These are phyloP conservation scores for Trichoderma pleuroti DNA, from an alignment of 2,329 filamentous ascomycete species.

Conservation along the genomic window DNA sequence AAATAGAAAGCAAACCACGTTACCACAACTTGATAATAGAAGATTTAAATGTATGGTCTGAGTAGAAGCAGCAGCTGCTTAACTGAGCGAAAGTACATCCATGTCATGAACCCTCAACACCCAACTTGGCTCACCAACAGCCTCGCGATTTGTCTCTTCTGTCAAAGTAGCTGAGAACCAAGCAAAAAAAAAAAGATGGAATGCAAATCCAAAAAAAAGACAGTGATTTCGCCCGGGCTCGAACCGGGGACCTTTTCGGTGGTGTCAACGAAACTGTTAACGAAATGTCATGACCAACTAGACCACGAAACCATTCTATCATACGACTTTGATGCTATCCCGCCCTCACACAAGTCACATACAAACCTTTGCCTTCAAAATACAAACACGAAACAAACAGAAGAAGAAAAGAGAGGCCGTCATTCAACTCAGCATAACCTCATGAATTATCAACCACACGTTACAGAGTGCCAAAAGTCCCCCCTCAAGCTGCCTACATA, in stretches of 20 bases:
- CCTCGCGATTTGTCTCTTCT: neutral
- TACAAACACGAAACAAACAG: neutral
- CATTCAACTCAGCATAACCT: neutral
- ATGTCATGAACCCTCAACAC: neutral
- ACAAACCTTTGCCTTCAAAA: neutral
- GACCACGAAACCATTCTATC: slow-evolving; percentile 19
- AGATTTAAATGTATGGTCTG: neutral
- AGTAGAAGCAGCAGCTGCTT: neutral
- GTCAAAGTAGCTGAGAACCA: neutral
- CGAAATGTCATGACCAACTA: slow-evolving; percentile 22
- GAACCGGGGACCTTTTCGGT: slow-evolving; percentile 22
- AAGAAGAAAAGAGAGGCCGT: neutral
- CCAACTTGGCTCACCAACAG: neutral
- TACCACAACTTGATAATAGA: neutral
- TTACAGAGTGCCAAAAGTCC: neutral
- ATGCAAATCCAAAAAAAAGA: neutral
- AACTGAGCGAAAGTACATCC: neutral
- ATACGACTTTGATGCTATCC: neutral
- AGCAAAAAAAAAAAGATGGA: neutral
- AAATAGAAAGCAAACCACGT: neutral
- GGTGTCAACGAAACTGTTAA: slow-evolving; percentile 17
- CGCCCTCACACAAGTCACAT: neutral
- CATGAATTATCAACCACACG: neutral
- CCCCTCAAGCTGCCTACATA: too few relatives aligned
- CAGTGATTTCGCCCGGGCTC: slow-evolving; percentile 20